These are phyloP conservation scores for Mycogone perniciosa DNA, from an alignment of 2,329 filamentous ascomycete genomes.

Conservation along the genomic window DNA sequence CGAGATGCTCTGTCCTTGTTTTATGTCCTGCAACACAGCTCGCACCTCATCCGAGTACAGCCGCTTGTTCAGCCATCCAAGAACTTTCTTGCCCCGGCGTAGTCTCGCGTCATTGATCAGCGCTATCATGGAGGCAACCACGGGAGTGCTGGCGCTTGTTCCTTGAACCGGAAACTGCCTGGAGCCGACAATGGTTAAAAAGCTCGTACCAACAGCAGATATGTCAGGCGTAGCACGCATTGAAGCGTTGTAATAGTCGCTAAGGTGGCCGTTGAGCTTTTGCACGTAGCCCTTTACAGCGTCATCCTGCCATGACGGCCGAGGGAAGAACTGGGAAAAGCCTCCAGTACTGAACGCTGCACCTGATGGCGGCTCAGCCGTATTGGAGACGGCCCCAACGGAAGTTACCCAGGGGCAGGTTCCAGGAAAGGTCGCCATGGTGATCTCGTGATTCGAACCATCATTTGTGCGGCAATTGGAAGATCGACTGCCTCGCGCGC, in stretches of 20 bases:
- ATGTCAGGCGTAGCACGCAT: conserved; percentile 48
- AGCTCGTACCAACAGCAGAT: conserved; percentile 52
- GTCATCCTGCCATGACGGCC: conserved; percentile 39
- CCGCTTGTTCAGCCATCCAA: conserved; percentile 49
- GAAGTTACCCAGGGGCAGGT: conserved; percentile 63
- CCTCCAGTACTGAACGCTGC: conserved; percentile 45
- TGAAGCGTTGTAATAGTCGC: conserved; percentile 36
- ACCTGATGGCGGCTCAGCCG: conserved; percentile 31
- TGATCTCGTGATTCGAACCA: conserved; percentile 47
- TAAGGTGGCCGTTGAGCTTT: conserved; percentile 35
- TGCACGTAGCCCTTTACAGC: conserved; percentile 36
- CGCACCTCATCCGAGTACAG: conserved; percentile 38
- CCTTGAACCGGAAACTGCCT: conserved; percentile 27
- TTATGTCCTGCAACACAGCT: conserved; percentile 36
- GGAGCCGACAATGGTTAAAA: conserved; percentile 32
- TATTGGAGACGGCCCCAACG: conserved; percentile 51
- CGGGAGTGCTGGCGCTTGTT: conserved; percentile 48
- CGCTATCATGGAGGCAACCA: conserved; percentile 48
- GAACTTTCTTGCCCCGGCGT: conserved; percentile 37
- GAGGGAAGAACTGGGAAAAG: conserved; percentile 45
- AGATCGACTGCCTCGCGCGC: conserved; percentile 35
- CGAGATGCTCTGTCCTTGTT: conserved; percentile 32
- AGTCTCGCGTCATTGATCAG: conserved; percentile 50
- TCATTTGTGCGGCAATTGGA: conserved; percentile 55
- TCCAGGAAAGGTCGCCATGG: conserved; percentile 58